Evolutionary conservation across 2,329 filamentous ascomycete species (phyloP).

Genomic region (Penicillium sp.): DNA sequence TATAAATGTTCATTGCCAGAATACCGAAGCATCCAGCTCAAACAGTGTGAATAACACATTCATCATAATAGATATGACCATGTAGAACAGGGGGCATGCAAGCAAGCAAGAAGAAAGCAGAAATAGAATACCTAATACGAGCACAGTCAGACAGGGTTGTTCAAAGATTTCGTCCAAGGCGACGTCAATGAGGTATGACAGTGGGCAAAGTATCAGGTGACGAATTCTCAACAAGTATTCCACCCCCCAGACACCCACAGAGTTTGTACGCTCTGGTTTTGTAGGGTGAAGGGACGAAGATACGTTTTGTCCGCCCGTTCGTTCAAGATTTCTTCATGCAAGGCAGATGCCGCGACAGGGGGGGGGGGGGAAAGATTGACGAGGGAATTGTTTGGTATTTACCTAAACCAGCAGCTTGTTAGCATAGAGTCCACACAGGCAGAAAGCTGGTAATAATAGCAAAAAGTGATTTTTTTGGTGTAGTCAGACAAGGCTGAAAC

Average conservation of each 20-base stretch:
- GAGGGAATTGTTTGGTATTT: slow-evolving; percentile 29
- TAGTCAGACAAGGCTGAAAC: slow-evolving; percentile 74
- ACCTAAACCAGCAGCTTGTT: slow-evolving; percentile 43
- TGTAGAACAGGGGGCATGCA: slow-evolving; percentile 27
- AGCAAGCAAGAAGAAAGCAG: slow-evolving; percentile 19
- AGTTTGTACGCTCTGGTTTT: slow-evolving; percentile 69
- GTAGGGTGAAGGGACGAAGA: slow-evolving; percentile 57
- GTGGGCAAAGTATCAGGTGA: slow-evolving; percentile 60
- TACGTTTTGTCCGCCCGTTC: slow-evolving; percentile 72
- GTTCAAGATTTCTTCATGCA: slow-evolving; percentile 69
- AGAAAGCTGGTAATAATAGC: slow-evolving; percentile 28
- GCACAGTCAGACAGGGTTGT: slow-evolving; percentile 30
- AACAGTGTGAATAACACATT: slow-evolving; percentile 74
- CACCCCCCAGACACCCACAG: slow-evolving; percentile 60
- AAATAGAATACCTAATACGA: slow-evolving; percentile 36
- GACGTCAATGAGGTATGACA: slow-evolving; percentile 25
- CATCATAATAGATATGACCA: slow-evolving; percentile 63
- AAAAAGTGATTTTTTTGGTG: slow-evolving; percentile 17
- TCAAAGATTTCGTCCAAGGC: slow-evolving; percentile 20
- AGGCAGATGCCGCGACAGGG: slow-evolving; percentile 30
- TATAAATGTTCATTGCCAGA: slow-evolving; percentile 65
- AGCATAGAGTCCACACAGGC: slow-evolving; percentile 33
- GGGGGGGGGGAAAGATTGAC: slow-evolving; percentile 24
- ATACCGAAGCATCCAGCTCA: slow-evolving; percentile 62
- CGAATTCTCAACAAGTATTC: slow-evolving; percentile 72